A percentile compares a stretch with the other conserved stretches of the same genome.
Evolutionary conservation across 2,329 filamentous ascomycete species (phyloP).

Genomic region (Trichophyton rubrum): DNA sequence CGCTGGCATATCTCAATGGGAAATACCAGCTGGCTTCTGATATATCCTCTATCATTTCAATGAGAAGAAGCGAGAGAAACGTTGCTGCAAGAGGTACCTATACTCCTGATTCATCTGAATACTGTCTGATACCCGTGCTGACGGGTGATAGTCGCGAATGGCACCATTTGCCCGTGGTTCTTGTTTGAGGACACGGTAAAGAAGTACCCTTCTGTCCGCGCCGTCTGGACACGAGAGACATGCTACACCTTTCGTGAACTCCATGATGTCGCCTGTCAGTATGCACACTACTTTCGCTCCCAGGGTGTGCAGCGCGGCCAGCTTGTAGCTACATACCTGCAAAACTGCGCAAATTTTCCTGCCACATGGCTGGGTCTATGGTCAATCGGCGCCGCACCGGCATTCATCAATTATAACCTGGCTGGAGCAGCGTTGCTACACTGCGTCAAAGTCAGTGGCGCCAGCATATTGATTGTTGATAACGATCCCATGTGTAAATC

Average conservation of each 20-base stretch:
- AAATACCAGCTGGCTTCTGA: slow-evolving; percentile 58
- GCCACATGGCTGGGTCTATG: slow-evolving; percentile 53
- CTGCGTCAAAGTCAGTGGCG: slow-evolving; percentile 47
- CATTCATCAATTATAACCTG: slow-evolving; percentile 60
- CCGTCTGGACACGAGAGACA: slow-evolving; percentile 55
- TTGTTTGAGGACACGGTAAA: slow-evolving; percentile 47
- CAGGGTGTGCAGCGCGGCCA: slow-evolving; percentile 48
- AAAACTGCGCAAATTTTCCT: slow-evolving; percentile 55
- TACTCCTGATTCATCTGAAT: not conserved
- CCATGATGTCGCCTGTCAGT: slow-evolving; percentile 46
- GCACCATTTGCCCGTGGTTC: slow-evolving; percentile 52
- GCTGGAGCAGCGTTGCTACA: slow-evolving; percentile 52
- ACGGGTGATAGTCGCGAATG: slow-evolving; percentile 33
- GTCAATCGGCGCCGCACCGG: slow-evolving; percentile 55
- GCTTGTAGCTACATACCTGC: slow-evolving; percentile 54
- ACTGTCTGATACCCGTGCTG: not conserved
- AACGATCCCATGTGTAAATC: slow-evolving; percentile 41
- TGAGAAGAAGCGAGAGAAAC: slow-evolving; percentile 27
- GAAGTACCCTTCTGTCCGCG: slow-evolving; percentile 41
- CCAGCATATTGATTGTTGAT: slow-evolving; percentile 48
- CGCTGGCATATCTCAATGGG: slow-evolving; percentile 53
- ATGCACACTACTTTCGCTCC: slow-evolving; percentile 48
- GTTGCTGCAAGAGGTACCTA: slow-evolving; percentile 38
- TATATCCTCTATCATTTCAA: slow-evolving; percentile 21
- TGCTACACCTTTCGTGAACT: slow-evolving; percentile 48